Conservation (phyloP, 2,329 filamentous ascomycete genomes). For the Geosmithia putterillii region DNA sequence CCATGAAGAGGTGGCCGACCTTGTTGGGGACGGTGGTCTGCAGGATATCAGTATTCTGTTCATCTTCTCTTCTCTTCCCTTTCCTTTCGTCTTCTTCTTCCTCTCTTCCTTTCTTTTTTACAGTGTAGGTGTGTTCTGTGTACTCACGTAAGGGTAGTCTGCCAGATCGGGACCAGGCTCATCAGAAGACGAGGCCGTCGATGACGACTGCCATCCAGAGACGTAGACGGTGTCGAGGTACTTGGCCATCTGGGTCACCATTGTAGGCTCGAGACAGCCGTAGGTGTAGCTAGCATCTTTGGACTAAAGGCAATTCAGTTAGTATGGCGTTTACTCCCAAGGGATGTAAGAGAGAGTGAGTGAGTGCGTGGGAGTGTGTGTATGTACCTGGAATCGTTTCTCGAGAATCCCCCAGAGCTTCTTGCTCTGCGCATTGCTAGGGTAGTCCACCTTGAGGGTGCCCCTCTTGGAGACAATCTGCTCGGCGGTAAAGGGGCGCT, state of each 20-base stretch:
- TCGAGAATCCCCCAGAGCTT: conserved; percentile 93
- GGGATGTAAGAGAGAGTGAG: conserved; percentile 1
- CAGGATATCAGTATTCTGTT: not conserved
- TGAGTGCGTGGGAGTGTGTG: not conserved
- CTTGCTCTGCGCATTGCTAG: conserved; percentile 79
- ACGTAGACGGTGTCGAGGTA: conserved; percentile 98
- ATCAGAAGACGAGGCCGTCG: conserved; percentile 86
- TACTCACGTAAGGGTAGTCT: conserved; percentile 79
- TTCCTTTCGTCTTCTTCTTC: too few relatives aligned
- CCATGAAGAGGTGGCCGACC: conserved; percentile 94
- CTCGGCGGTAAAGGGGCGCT: conserved; percentile 87
- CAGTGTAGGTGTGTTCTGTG: too few relatives aligned
- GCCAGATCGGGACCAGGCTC: conserved; percentile 96
- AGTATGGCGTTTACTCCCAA: too few relatives aligned
- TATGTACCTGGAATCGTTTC: conserved; percentile 61
- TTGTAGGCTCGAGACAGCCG: conserved; percentile 92
- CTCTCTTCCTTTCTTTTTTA: not conserved
- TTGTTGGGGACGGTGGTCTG: conserved; percentile 98
- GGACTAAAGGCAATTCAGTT: conserved; percentile 43
- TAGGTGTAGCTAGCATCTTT: conserved; percentile 88
- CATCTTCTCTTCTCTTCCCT: too few relatives aligned
- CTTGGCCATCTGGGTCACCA: conserved; percentile 99
- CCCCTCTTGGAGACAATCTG: conserved; percentile 95
- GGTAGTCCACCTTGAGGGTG: conserved; percentile 80
- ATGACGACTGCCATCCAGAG: conserved; percentile 97